Evolutionary conservation across 2,329 filamentous ascomycete genomes (phyloP).

Genomic region (Penicillium frequentans): DNA sequence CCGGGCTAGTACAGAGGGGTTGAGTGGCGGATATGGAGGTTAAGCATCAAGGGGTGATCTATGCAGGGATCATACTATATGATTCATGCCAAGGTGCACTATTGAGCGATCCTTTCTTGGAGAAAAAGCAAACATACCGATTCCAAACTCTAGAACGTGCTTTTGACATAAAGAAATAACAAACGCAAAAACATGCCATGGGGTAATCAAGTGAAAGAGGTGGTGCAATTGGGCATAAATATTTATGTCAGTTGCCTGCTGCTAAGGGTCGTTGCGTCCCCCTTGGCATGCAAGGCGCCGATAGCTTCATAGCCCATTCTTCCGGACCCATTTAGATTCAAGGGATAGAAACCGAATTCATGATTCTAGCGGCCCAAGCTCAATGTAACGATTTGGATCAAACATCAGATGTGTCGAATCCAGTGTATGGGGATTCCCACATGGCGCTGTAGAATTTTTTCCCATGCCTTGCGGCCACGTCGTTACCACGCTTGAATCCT

Average conservation of each 20-base stretch:
- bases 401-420: slow-evolving; percentile 19
- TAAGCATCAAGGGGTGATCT: slow-evolving; percentile 11
- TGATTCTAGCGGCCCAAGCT: background rate
- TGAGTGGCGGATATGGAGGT: background rate
- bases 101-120: background rate
- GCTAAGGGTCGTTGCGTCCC: slow-evolving; percentile 5
- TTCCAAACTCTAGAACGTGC: background rate
- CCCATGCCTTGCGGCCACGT: slow-evolving; percentile 25
- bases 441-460: slow-evolving; percentile 18
- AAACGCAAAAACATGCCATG: background rate
- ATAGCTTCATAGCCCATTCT: slow-evolving; percentile 17
- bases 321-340: slow-evolving; percentile 8
- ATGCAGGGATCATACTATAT: slow-evolving; percentile 6
- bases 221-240: background rate
- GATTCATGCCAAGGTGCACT: background rate
- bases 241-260: slow-evolving; percentile 7
- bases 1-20: background rate
- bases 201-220: background rate
- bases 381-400: slow-evolving; percentile 6
- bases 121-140: background rate
- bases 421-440: slow-evolving; percentile 13
- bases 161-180: background rate
- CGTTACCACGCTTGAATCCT: slow-evolving; percentile 16
- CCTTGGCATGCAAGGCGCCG: slow-evolving; percentile 24
- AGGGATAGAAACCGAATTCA: slow-evolving; percentile 14